Base-by-base conservation (phyloP, 495 filamentous ascomycete genomes). In the Rhypophila decipiens region DNA sequence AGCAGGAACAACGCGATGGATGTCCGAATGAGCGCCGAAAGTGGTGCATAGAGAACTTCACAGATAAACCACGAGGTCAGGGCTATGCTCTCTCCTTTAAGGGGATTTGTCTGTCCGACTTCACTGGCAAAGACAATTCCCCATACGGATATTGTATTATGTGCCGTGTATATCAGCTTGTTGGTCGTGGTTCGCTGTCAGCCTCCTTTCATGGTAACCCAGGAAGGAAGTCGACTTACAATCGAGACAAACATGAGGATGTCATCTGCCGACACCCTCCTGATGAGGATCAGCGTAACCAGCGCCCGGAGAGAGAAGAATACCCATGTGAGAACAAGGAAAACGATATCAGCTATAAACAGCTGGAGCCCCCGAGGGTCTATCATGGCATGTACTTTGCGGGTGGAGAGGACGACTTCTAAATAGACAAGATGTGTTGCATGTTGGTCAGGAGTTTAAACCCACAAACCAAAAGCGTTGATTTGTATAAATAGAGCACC, bases 1-100 rank as follows among this genome's bases (percentile, higher is more conserved):
- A 71, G 51, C 11, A 74, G 60, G 42, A 72, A 69, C 4, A 71
- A 50, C 18, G 63, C 63, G 35, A 74, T 63, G 3, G 69, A 68
- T 8, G 66, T 47, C 9, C 71, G 63, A 22, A 65, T 56, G 13
- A 65, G 53, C 21, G 64, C 56, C 11, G 67, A 71, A 2, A 68
- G 54, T 1, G 60, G 51, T 1, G 58, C 56, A 39, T 70, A 69
- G 24, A 65, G 46, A 11, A 61, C 47, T 41, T 67, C 67, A 47
- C 61, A 63, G 40, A 63, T 44, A 21, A 55, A 61, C 60, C 58
- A 61, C 5, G 49, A 51, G 21, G 51, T 38, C 15, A 61, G 46
- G 24, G 50, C 44, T 29, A 52, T 46, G 22, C 44, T 53, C 29
- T 48, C 46, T 2, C n/a, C 50, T 20, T 44, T 39, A 3, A 17